Conservation (phyloP, 2,329 filamentous ascomycete genomes). For the Epichloe typhina region DNA sequence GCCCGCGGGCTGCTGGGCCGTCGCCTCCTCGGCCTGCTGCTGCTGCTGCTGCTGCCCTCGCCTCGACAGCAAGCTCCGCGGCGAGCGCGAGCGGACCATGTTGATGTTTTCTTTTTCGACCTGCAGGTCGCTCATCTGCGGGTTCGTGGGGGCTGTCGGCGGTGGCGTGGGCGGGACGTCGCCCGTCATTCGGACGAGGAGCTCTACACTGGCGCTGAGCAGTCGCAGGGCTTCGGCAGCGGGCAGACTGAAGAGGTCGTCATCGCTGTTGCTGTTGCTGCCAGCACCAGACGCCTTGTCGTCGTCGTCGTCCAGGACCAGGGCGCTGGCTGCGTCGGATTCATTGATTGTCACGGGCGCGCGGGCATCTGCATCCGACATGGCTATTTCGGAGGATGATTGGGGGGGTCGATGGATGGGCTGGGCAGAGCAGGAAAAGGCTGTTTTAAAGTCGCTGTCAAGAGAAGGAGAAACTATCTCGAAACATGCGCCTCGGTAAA, state of each 20-base stretch:
- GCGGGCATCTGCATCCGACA: background rate
- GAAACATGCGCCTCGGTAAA: constrained; percentile 1
- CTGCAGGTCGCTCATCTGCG: constrained; percentile 51
- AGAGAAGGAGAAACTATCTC: constrained; percentile 2
- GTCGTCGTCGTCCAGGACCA: constrained; percentile 7
- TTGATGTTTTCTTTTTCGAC: constrained; percentile 48
- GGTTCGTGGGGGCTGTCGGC: constrained; percentile 47
- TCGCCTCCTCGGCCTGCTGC: constrained; percentile 16
- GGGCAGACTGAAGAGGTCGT: constrained; percentile 62
- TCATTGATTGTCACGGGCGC: background rate
- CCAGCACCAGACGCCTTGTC: constrained; percentile 11
- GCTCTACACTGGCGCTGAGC: constrained; percentile 59
- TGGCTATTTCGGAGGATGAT: background rate
- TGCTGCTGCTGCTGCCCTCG: constrained; percentile 23
- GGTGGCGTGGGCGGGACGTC: constrained; percentile 74
- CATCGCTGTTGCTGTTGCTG: constrained; percentile 30
- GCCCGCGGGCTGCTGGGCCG: constrained; percentile 6
- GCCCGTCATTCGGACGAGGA: constrained; percentile 58
- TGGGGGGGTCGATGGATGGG: background rate
- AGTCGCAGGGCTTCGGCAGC: constrained; percentile 66
- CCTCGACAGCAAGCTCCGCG: constrained; percentile 32
- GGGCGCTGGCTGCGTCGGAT: constrained; percentile 3
- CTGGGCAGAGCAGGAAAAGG: background rate
- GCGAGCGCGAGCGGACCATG: constrained; percentile 44
- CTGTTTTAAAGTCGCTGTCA: background rate